Base-by-base conservation (phyloP, 2,329 filamentous ascomycete species). In the Trichoderma sp. region DNA sequence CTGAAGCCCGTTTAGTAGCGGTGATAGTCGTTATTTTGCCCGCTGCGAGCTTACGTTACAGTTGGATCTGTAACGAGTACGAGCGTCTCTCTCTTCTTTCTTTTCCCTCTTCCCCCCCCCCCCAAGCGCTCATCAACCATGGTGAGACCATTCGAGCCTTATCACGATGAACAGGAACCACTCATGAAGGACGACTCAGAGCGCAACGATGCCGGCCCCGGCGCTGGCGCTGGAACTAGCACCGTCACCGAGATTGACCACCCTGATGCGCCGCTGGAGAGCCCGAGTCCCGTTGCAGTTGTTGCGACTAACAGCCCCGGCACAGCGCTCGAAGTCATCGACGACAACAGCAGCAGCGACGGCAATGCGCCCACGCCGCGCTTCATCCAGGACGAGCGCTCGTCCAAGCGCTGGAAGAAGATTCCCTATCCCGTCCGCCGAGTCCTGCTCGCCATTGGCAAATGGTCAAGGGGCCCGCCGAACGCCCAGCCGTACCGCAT, bases 391-490 rank as follows among this genome's bases (percentile, higher is more conserved):
- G 86, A 89, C 66, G 82, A 87, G 71, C 73, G 75, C 46, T 70
- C 73, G 2, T 76, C 75, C 78, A 86, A 84, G 77, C 78, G 79
- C 37, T 86, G 84, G 79, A 84, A 80, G 80, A 89, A 87, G 86
- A 80, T 90, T 58, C 88, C 88, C 1, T 86, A 85, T 73, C 83
- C 85, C 14, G 77, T 85, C 46, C 83, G 86, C 54, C 83, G 84
- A 68, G 75, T 83, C 65, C 74, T 77, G 59, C 81, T 77, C 64
- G 78, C 80, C 59, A 75, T 82, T 5, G 78, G 74, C 28, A 80
- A 75, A 66, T 90, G 88, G 88, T 79, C 83, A 13, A 76, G 80
- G 55, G 89, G 89, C 0, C 89, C 89, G 3, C 72, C 81, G n/a
- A 82, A 83, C 37, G 85, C 88, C 2, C 82, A 80, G 60, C 78